Evolutionary conservation across 2,329 filamentous ascomycete genomes (phyloP).

Genomic region (Claviceps capensis): DNA sequence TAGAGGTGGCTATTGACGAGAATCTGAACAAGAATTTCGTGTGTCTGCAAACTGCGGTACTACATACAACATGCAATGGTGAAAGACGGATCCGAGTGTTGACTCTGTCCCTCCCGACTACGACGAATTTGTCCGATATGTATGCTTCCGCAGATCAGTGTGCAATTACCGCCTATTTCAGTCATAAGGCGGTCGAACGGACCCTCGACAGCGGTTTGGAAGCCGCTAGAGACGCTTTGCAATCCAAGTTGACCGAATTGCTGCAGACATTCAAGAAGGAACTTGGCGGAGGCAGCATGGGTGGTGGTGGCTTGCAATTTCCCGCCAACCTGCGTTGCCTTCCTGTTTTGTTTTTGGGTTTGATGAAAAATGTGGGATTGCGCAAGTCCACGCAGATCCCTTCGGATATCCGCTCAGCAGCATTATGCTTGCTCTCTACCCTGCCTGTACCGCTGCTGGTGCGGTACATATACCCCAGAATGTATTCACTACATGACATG

Average conservation of each 20-base stretch:
- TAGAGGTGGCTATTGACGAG: conserved; percentile 96
- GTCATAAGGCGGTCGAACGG: conserved; percentile 92
- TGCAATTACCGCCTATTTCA: conserved; percentile 87
- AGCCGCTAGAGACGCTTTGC: conserved; percentile 76
- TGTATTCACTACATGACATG: conserved; percentile 92
- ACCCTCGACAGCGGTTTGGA: conserved; percentile 77
- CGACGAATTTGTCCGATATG: conserved; percentile 75
- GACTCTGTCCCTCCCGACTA: conserved; percentile 86
- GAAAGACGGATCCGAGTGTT: conserved; percentile 90
- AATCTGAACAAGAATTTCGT: conserved; percentile 82
- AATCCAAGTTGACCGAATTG: conserved; percentile 83
- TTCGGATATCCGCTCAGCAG: conserved; percentile 83
- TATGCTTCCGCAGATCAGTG: conserved; percentile 93
- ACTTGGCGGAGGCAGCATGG: conserved; percentile 88
- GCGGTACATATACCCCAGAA: conserved; percentile 78
- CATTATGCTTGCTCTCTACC: conserved; percentile 86
- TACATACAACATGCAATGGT: conserved; percentile 96
- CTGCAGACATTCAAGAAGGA: conserved; percentile 95
- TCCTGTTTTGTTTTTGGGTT: conserved; percentile 77
- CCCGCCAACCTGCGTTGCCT: conserved; percentile 82
- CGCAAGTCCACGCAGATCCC: conserved; percentile 89
- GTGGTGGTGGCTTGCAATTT: conserved; percentile 86
- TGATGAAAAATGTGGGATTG: conserved; percentile 93
- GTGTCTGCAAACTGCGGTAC: conserved; percentile 83
- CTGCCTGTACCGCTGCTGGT: conserved; percentile 79